Conservation (phyloP, 192 early-diverging fungal genomes). For the Chytriomyces sp. region DNA sequence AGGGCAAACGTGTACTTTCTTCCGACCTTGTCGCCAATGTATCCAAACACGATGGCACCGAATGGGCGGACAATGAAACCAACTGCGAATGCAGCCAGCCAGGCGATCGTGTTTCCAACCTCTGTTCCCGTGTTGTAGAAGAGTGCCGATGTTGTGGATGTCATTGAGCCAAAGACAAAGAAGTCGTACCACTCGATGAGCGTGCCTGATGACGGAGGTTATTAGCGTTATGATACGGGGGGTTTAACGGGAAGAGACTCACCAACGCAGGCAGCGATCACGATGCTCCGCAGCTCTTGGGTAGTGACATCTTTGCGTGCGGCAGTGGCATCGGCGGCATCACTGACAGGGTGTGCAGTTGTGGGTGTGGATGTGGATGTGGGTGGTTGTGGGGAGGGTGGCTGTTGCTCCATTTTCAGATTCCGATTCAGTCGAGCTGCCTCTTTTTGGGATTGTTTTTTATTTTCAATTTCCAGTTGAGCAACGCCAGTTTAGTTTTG, state of each 20-base stretch:
- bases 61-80: slow-evolving; percentile 39
- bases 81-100: slow-evolving; percentile 36
- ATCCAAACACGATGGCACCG: slow-evolving; percentile 43
- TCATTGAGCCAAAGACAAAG: slow-evolving; percentile 41
- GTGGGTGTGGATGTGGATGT: no score
- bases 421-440: not conserved
- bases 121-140: slow-evolving; percentile 35
- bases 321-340: no score
- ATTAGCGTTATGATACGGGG: not conserved
- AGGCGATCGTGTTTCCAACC: slow-evolving; percentile 21
- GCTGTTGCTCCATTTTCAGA: not conserved
- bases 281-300: not conserved
- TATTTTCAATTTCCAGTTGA: not conserved
- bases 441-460: not conserved
- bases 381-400: not conserved
- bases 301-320: not conserved
- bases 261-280: not conserved
- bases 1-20: slow-evolving; percentile 30
- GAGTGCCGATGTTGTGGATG: slow-evolving; percentile 14
- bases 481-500: no score
- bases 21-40: slow-evolving; percentile 34
- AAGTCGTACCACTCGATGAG: slow-evolving; percentile 47
- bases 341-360: no score
- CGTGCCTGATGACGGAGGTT: slow-evolving; percentile 6
- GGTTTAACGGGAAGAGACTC: no score